Evolutionary conservation across 2,329 filamentous ascomycete genomes (phyloP).

Genomic region (Madurella mycetomatis): DNA sequence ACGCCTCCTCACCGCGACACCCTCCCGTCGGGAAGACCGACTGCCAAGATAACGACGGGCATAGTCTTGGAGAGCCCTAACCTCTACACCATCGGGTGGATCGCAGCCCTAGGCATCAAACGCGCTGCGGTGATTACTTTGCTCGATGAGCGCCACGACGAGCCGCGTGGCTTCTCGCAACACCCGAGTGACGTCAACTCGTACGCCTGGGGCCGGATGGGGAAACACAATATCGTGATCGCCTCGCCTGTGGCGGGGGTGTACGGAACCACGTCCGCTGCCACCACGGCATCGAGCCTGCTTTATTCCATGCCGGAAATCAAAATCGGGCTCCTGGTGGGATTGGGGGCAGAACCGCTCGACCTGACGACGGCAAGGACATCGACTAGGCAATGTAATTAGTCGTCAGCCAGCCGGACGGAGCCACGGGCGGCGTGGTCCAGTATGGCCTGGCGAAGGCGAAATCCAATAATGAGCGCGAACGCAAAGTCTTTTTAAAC

Average conservation of each 20-base stretch:
- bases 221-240: too few relatives aligned
- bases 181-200: too few relatives aligned
- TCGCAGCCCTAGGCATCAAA: too few relatives aligned
- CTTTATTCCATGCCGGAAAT: conserved; percentile 4
- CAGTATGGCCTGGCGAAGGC: conserved; percentile 13
- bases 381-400: conserved; percentile 16
- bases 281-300: conserved; percentile 5
- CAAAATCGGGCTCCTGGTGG: conserved; percentile 9
- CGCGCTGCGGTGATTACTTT: too few relatives aligned
- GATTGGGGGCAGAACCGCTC: conserved; percentile 7
- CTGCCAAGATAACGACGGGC: too few relatives aligned
- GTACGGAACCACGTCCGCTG: conserved; percentile 5
- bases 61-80: too few relatives aligned
- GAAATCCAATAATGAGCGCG: conserved; percentile 1
- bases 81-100: too few relatives aligned
- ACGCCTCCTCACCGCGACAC: too few relatives aligned
- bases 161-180: too few relatives aligned
- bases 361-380: conserved; percentile 2
- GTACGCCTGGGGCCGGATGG: too few relatives aligned
- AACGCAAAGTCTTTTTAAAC: conserved; percentile 9
- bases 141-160: too few relatives aligned
- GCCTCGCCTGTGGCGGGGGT: neutral
- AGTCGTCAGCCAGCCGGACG: conserved; percentile 12
- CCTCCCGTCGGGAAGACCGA: too few relatives aligned
- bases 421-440: conserved; percentile 8